Base-by-base conservation (phyloP, 2,329 filamentous ascomycete species). In the Sporothrix humicola region DNA sequence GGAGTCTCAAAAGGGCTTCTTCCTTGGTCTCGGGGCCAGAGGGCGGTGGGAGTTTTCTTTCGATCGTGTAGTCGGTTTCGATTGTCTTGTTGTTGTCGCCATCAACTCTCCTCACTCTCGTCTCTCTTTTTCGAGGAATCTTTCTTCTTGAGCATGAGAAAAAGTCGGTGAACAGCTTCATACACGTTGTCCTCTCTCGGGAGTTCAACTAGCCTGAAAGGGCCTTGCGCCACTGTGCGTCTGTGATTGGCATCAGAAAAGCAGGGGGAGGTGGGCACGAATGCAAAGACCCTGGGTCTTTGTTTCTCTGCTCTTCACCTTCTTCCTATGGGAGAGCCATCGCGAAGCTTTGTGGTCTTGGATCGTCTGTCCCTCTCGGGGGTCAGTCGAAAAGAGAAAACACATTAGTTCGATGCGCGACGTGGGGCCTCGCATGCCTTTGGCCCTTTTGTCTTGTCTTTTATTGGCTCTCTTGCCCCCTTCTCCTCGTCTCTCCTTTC, bases 101-200 rank as follows among this genome's bases (percentile, higher is more conserved):
- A 37, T 1, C 31, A 2, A 2, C 31, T 37, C 31, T 37, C 31
- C 31, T 12, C 59, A 37, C 15, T 23, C 23, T 44, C 23, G 8
- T 13, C 15, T 73, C 17, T 44, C 48, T 50, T 73, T 76, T 73
- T 73, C 68, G 73, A 0, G 23, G 13, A 20, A 66, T 26, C 42
- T 13, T 10, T n/a, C 9, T 66, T 26, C 12, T 20, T 48, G 74
- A 73, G 76, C 76, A 77, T 77, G 76, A 75, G 76, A 77, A 76
- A 77, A 77, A 77, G 76, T 77, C 76, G 76, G 76, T 77, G 76
- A 77, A 77, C 74, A 76, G 76, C 76, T 77, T 77, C 76, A 76
- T 75, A 2, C 7, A 72, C 71, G 73, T 72, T 31, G 31, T 54
- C 61, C 56, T 15, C 17, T 56, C n/a, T 50, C 58, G 46, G 42